phyloP scores from a whole-genome alignment of 2,329 filamentous ascomycete species.

The Colletotrichum tofieldiae region DNA sequence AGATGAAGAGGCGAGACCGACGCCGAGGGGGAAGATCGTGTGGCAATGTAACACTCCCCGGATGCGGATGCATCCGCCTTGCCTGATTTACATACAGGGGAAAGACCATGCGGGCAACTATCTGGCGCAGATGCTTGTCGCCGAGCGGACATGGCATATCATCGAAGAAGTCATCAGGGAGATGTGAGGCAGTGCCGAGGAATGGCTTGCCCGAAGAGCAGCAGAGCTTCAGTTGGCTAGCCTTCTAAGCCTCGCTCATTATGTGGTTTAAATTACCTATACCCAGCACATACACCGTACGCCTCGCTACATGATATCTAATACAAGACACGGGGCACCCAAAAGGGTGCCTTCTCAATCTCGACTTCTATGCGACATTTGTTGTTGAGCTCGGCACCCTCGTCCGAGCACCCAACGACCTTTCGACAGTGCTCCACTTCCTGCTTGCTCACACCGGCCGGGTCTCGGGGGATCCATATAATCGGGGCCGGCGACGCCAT shows the following conservation, averaged over 20 bases:
- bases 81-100: constrained; percentile 31
- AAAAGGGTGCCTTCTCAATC: constrained; percentile 43
- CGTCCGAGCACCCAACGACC: constrained; percentile 79
- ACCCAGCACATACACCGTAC: background rate
- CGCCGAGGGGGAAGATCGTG: constrained; percentile 31
- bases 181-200: background rate
- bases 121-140: constrained; percentile 33
- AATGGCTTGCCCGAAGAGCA: background rate
- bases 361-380: constrained; percentile 57
- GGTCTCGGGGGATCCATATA: constrained; percentile 84
- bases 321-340: constrained; percentile 40
- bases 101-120: constrained; percentile 36
- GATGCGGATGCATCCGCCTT: constrained; percentile 30
- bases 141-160: constrained; percentile 24
- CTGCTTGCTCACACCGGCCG: constrained; percentile 77
- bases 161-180: constrained; percentile 11
- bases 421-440: constrained; percentile 75
- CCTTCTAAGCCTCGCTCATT: background rate
- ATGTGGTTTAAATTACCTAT: background rate
- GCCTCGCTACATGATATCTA: constrained; percentile 16
- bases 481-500: constrained; percentile 73
- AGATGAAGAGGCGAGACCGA: constrained; percentile 1
- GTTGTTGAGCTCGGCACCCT: constrained; percentile 78
- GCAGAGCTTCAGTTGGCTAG: background rate
- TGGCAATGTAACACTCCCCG: constrained; percentile 36